Percentiles rank a stretch among this genome's conserved stretches.
Conservation (phyloP, 345 rosid species). For the Dipteronia sinensis region DNA sequence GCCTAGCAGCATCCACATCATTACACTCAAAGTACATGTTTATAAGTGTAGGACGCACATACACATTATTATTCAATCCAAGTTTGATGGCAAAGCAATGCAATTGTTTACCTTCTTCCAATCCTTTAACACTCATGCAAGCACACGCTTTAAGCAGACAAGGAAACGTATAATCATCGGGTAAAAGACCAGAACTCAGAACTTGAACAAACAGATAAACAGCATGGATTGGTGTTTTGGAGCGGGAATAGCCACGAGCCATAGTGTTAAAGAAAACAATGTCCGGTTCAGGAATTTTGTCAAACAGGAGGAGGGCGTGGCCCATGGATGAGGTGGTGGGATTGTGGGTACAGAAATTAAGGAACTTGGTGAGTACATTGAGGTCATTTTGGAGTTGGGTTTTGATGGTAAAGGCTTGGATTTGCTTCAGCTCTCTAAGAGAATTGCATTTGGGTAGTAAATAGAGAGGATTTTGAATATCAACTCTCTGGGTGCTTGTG, state of each 20-base stretch:
- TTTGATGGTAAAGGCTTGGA: constrained; percentile 69
- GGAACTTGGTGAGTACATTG: constrained; percentile 53
- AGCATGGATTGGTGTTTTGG: constrained; percentile 38
- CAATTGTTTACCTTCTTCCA: constrained; percentile 62
- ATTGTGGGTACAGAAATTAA: constrained; percentile 54
- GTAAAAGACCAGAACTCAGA: constrained; percentile 45
- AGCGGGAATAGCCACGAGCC: constrained; percentile 70
- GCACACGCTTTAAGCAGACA: constrained; percentile 64
- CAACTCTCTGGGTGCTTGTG: background rate
- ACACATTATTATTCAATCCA: constrained; percentile 48
- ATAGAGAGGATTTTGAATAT: constrained; percentile 33
- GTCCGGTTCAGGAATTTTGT: constrained; percentile 53
- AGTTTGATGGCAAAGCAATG: constrained; percentile 56
- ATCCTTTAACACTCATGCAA: constrained; percentile 37
- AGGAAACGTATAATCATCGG: constrained; percentile 73
- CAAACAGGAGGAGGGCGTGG: constrained; percentile 65
- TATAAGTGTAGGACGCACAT: constrained; percentile 68
- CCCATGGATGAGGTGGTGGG: constrained; percentile 45
- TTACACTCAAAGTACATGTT: constrained; percentile 69
- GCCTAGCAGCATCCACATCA: constrained; percentile 61
- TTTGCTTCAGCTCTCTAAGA: constrained; percentile 61
- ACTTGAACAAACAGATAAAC: constrained; percentile 47
- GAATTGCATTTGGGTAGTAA: constrained; percentile 54
- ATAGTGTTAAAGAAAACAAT: constrained; percentile 60
- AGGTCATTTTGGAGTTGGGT: constrained; percentile 51